These are phyloP conservation scores for Lentinula guzmanii DNA, from an alignment of 768 basidiomycete genomes.

Conservation along the genomic window DNA sequence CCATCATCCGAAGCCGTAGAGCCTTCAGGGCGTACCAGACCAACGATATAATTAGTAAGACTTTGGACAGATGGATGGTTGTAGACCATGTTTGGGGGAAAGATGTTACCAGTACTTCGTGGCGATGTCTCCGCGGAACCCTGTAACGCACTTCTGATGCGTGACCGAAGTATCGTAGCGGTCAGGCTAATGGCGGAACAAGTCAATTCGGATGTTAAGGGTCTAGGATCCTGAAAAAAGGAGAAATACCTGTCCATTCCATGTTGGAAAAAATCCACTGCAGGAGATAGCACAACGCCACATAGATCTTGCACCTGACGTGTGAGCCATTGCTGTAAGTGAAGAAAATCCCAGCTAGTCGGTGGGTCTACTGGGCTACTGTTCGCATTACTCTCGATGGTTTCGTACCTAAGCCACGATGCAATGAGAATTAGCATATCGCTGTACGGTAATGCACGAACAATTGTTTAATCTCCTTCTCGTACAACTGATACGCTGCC, in stretches of 20 bases:
- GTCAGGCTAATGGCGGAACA: slow-evolving; percentile 13
- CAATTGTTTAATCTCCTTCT: slow-evolving; percentile 31
- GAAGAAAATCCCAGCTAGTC: slow-evolving; percentile 10
- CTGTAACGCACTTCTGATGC: slow-evolving; percentile 30
- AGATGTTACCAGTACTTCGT: slow-evolving; percentile 10
- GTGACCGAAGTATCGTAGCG: slow-evolving; percentile 22
- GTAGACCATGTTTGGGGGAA: slow-evolving; percentile 17
- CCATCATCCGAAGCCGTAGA: not conserved
- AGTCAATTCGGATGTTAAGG: slow-evolving; percentile 7
- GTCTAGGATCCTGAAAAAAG: not conserved
- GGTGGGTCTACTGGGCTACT: slow-evolving; percentile 13
- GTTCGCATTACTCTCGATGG: slow-evolving; percentile 22
- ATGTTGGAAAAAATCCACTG: slow-evolving; percentile 21
- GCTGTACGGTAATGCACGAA: slow-evolving; percentile 9
- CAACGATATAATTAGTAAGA: slow-evolving; percentile 17
- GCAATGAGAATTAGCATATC: not conserved
- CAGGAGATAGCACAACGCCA: slow-evolving; percentile 9
- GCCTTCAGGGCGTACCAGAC: slow-evolving; percentile 1
- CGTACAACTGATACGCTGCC: slow-evolving; percentile 30
- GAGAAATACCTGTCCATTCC: slow-evolving; percentile 19
- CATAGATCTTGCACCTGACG: slow-evolving; percentile 19
- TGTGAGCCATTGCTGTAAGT: slow-evolving; percentile 14
- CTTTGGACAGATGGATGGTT: slow-evolving; percentile 18
- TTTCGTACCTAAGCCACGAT: not conserved
- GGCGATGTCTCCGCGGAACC: slow-evolving; percentile 10